Conservation (phyloP, 345 rosid genomes). For the Camelina hispida region DNA sequence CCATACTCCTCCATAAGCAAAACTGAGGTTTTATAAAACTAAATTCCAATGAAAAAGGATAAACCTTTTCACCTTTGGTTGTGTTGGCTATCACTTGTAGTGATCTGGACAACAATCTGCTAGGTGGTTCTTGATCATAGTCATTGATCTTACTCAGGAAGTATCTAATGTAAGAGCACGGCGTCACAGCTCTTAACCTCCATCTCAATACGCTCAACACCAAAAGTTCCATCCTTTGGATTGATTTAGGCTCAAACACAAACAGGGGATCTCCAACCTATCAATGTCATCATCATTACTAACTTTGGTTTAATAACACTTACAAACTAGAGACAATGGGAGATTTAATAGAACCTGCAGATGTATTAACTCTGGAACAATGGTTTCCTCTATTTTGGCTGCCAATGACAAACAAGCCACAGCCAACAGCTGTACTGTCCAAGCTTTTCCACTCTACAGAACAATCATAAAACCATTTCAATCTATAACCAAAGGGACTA, state of each 20-base stretch:
- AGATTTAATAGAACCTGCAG: constrained; percentile 54
- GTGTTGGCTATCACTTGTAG: constrained; percentile 57
- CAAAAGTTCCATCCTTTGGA: constrained; percentile 79
- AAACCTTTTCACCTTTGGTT: constrained; percentile 53
- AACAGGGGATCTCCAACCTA: constrained; percentile 60
- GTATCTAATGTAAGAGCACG: constrained; percentile 62
- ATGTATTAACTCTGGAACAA: constrained; percentile 56
- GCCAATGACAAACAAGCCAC: constrained; percentile 79
- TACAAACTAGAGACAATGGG: constrained; percentile 9
- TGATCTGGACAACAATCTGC: constrained; percentile 46
- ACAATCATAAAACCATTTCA: constrained; percentile 20
- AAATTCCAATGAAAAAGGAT: neutral
- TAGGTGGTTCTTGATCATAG: constrained; percentile 44
- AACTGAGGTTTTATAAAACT: neutral
- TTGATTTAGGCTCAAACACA: constrained; percentile 56
- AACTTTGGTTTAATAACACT: constrained; percentile 2
- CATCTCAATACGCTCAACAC: constrained; percentile 63
- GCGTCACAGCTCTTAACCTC: constrained; percentile 63
- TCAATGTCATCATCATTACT: constrained; percentile 24
- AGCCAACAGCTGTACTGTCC: constrained; percentile 65
- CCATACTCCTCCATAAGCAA: constrained; percentile 4
- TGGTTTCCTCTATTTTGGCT: constrained; percentile 69
- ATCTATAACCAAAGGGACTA: neutral
- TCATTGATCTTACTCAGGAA: constrained; percentile 53
- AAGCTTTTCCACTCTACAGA: constrained; percentile 58